Base-by-base conservation (phyloP, 2,329 filamentous ascomycete species). In the Didymella segeticola region DNA sequence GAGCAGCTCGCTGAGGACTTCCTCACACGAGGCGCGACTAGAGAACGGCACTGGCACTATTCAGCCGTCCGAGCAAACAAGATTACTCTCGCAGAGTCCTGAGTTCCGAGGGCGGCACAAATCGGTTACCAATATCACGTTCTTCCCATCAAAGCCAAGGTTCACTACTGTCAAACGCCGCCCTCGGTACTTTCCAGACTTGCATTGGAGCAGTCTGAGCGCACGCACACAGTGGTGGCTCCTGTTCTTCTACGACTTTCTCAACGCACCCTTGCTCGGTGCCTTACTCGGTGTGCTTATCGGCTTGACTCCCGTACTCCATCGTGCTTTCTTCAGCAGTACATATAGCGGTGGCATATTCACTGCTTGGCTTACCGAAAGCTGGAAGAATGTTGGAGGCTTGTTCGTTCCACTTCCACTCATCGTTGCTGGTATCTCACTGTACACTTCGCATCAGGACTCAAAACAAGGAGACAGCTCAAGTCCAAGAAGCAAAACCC, bases 181-280 rank as follows among this genome's bases (percentile, higher is more conserved):
- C 6, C 69, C 69, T n/a, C 56, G 49, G 8, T 65, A 68, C 42
- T 62, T 73, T n/a, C 52, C 61, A 23, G 56, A 45, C 14, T 47
- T 58, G 1, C 57, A 61, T 4, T 71, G 68, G 69, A 43, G 49
- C 8, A 51, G 65, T 22, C 36, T 70, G n/a, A 57, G 57, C 29
- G 60, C 64, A 17, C 55, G 63, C n/a, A 54, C 58, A 8, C 58
- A 67, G 34, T 72, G 68, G 65, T 68, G 63, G 62, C 47, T 69
- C 3, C 56, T 71, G 4, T 71, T 69, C 48, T 60, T 70, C 31
- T 67, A 68, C 56, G 67, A 71, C 56, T 70, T 71, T 43, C 51
- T 71, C 10, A 71, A 70, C 25, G 68, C 67, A 17, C 67, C 67
- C 5, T 38, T 71, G n/a, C 51, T 70, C 6, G 67, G 68, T 9